Base-by-base conservation (phyloP, 1,284 basidiomycete species). In the Leccinum fuscescens region DNA sequence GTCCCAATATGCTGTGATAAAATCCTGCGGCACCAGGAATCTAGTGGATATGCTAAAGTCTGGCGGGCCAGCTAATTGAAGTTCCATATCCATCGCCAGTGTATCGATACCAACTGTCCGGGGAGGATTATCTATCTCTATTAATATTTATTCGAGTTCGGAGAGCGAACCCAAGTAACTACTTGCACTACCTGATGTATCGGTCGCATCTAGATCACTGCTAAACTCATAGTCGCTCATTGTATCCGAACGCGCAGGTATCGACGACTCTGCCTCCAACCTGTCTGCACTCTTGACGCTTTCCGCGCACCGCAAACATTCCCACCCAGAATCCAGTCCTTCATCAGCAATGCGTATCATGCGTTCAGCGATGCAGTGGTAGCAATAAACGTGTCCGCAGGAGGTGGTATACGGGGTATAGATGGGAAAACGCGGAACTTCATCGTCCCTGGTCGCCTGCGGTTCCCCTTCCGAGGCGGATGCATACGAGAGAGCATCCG, bases 321-420 rank as follows among this genome's bases (percentile, higher is more conserved):
- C 83, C 94, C 94, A 96, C 15, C 81, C 82, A 20, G 79, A 81
- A 12, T 82, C 80, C 37, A 79, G 77, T 17, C 79, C 83, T 53
- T 90, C 89, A 59, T 90, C 89, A 6, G 84, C 84, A 0, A 82
- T 80, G 35, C 84, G 86, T 66, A 92, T 81, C 78, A 96, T 85
- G 60, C 87, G 86, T 67, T 92, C 90, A 11, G 91, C 84, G 33
- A 96, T 80, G 74, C 94, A 96, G 67, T 89, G 86, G 73, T 96
- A 96, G 74, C 94, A 96, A 76, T 93, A 96, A 9, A 83, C 73
- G 72, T 95, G 92, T 12, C 86, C 88, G 64, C 92, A 93, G 14
- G 89, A 88, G 8, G 89, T 83, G 59, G 85, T 74, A 68, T 93
- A 93, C 0, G 91, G 86, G 33, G 82, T 90, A 66, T 86, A 78